Evolutionary conservation across 495 filamentous ascomycete genomes (phyloP), one percentile per base, ranked within the genome.

Genomic region (Thermochaetoides thermophila): DNA sequence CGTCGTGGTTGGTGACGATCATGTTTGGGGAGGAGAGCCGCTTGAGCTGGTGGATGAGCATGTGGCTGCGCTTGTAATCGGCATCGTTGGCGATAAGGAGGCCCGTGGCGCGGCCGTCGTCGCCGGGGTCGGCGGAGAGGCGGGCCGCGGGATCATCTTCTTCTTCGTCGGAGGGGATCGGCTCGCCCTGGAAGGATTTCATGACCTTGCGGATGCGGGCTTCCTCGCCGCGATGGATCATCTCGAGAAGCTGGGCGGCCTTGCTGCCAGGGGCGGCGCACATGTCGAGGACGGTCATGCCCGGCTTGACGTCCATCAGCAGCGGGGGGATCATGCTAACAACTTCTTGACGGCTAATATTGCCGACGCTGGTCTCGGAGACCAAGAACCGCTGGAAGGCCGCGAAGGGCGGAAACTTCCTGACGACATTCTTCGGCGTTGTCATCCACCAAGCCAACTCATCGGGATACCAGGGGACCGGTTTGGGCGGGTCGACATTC

Each of bases 321-420:
- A 96, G 73, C 15, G 91, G 91, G 16, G 89, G 89, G 41, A 97
- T 94, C 89, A 97, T 97, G 65, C 82, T 91, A 39, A 97, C 89
- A 14, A 87, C 74, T 60, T 97, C 89, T 57, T 97, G 89, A 45
- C 89, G 72, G 55, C 78, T 91, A 50, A 97, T 96, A 50, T 96
- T 97, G 48, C 89, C 89, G 32, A 94, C 82, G 28, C 79, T 84
- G 8, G 89, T 94, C 63, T 97, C 89, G 17, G 85, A 86, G 15
- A 97, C 89, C n/a, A 97, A 63, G 64, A 92, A 97, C 52, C 89
- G 91, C 56, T 97, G 89, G 56, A 97, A 96, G 11, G 78, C 78
- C 28, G 82, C 73, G 52, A 97, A 97, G 2, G 91, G 91, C 5
- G 79, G 70, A 53, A 89, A 91, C 39, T 81, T 82, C 34, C 91